Evolutionary conservation across 2,329 filamentous ascomycete genomes (phyloP), one percentile per base, ranked within the genome.

Genomic region (Trichoderma brevicompactum): DNA sequence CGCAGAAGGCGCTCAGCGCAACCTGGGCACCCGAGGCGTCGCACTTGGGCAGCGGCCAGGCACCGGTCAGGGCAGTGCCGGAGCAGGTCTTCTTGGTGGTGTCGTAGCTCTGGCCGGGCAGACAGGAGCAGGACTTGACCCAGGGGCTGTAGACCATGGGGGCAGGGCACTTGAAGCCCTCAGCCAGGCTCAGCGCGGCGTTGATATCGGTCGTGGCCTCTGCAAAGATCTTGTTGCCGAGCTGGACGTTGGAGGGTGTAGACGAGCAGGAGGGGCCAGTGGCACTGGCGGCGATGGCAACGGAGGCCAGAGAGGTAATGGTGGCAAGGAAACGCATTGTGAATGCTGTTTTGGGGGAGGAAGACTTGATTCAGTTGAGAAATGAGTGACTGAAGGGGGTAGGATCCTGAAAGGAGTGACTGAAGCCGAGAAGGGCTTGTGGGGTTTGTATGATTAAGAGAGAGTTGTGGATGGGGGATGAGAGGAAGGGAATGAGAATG

Each of bases 111-210:
- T 79, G 75, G 65, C 79, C 81, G 13, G 79, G 76, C 13, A 76
- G 67, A 66, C 81, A 82, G 15, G 81, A 72, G 72, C 82, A 83
- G 38, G 80, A 64, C 69, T 74, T 74, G 66, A 73, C 74, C 77
- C 77, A 79, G 66, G 74, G 72, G 71, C 73, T 75, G 74, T 79
- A 79, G 69, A 58, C 67, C 77, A 78, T 78, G 69, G 67, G 66
- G 12, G 61, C 65, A 41, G 76, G 76, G 72, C 77, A 79, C 44
- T 65, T 64, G 72, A 76, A 78, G 68, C 63, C 59, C 7, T 13
- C 50, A 52, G 53, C 61, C 52, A 64, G 61, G 61, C 7, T 44
- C 17, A 64, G 41, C 13, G 61, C 61, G 23, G 36, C 52, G 32
- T 38, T 38, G 43, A 64, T 7, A 38, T 64, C 52, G 19, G 36